Evolutionary conservation across 2,329 filamentous ascomycete genomes (phyloP).

Genomic region (Fusarium nurragi): DNA sequence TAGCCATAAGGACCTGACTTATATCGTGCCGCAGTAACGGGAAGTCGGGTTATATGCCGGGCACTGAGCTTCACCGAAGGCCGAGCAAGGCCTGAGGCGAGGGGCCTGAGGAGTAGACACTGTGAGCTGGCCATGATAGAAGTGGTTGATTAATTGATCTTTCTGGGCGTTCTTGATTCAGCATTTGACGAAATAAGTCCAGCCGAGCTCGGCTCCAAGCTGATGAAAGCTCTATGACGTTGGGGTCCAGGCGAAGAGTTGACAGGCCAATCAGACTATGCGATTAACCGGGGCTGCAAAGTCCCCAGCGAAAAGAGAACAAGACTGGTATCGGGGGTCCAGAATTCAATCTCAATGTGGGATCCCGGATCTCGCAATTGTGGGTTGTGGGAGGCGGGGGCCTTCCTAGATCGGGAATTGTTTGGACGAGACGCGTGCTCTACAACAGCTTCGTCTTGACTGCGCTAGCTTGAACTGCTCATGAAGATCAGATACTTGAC

Average conservation of each 20-base stretch:
- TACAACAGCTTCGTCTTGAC: background rate
- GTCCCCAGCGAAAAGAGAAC: background rate
- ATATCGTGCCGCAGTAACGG: constrained; percentile 51
- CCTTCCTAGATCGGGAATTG: constrained; percentile 22
- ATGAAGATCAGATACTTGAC: constrained; percentile 14
- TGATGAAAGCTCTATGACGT: constrained; percentile 34
- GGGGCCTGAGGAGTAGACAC: constrained; percentile 36
- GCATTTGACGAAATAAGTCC: constrained; percentile 18
- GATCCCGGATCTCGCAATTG: constrained; percentile 24
- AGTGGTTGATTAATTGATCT: background rate
- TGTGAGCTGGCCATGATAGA: constrained; percentile 39
- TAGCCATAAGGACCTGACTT: constrained; percentile 78
- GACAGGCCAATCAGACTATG: constrained; percentile 18
- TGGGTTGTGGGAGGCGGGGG: constrained; percentile 27
- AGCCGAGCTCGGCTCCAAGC: constrained; percentile 18
- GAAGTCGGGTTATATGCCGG: constrained; percentile 31
- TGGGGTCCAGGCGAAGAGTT: background rate
- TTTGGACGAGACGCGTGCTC: constrained; percentile 25
- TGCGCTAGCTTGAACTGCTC: background rate
- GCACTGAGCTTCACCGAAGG: constrained; percentile 34
- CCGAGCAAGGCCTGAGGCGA: constrained; percentile 36
- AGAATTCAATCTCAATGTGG: constrained; percentile 13
- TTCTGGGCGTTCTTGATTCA: background rate
- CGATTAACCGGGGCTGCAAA: constrained; percentile 22
- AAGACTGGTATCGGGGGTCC: constrained; percentile 11